Conservation (phyloP, 495 filamentous ascomycete genomes). For the Neurospora sp. region DNA sequence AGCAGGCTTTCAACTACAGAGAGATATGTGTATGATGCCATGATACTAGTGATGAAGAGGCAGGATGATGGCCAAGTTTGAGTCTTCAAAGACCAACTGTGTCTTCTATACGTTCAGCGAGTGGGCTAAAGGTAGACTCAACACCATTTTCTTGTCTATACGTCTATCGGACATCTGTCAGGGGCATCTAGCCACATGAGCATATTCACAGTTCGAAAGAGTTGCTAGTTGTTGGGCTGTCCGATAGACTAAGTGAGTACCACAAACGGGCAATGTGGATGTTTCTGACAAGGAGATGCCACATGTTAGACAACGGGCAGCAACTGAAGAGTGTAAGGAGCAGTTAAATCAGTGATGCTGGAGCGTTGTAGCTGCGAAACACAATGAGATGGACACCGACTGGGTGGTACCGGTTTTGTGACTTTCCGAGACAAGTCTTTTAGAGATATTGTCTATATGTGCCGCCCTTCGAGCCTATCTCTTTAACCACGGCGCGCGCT, state of each 20-base stretch:
- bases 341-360: neutral
- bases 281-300: neutral
- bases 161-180: neutral
- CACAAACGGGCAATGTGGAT: no score
- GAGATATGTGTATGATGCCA: neutral
- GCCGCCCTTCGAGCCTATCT: neutral
- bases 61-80: neutral
- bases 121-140: neutral
- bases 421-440: neutral
- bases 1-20: neutral
- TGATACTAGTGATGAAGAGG: neutral
- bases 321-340: no score
- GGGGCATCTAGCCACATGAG: neutral
- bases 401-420: neutral
- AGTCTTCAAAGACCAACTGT: neutral
- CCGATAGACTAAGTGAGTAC: neutral
- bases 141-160: neutral
- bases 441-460: neutral
- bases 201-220: neutral
- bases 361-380: neutral
- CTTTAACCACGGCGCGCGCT: no score
- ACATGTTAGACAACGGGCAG: neutral
- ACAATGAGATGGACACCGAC: neutral
- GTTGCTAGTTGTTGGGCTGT: neutral
- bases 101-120: neutral